A percentile compares a stretch with the other conserved stretches of the same genome.
Conservation (phyloP, 148 eudicot species). For the Talinum fruticosum region DNA sequence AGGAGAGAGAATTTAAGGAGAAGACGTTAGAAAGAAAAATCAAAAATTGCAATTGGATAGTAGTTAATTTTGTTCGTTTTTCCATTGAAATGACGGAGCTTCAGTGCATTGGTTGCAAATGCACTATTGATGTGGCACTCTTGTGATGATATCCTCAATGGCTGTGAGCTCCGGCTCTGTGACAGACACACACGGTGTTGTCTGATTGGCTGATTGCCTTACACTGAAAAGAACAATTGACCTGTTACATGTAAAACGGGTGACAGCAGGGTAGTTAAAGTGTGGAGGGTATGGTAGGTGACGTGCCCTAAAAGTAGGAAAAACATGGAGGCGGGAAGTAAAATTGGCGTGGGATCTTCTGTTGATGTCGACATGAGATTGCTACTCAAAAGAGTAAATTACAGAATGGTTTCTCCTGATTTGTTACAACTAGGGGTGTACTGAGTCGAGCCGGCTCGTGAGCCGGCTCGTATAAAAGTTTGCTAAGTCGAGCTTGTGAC, state of each 20-base stretch:
- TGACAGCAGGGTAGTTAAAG: neutral
- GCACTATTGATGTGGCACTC: neutral
- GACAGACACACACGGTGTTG: conserved; percentile 2
- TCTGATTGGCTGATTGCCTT: neutral
- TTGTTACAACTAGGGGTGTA: too few relatives aligned
- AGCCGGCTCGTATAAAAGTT: too few relatives aligned
- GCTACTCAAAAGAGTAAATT: too few relatives aligned
- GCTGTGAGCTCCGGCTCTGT: neutral
- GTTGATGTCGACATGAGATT: too few relatives aligned
- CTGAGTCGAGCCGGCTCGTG: too few relatives aligned
- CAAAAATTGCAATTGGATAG: neutral
- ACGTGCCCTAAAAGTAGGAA: neutral
- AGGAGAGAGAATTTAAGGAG: too few relatives aligned
- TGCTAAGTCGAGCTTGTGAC: too few relatives aligned
- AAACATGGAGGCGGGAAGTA: neutral
- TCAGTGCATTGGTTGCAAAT: conserved; percentile 14
- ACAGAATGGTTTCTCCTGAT: too few relatives aligned
- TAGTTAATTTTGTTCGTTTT: neutral
- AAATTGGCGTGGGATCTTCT: neutral
- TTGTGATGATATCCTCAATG: neutral
- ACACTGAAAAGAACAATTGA: too few relatives aligned
- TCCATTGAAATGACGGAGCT: neutral
- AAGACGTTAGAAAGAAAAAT: too few relatives aligned
- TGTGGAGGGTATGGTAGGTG: neutral
- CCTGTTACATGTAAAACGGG: neutral